phyloP scores from a whole-genome alignment of 164 flowering plant species.

The Taxillus chinensis region DNA sequence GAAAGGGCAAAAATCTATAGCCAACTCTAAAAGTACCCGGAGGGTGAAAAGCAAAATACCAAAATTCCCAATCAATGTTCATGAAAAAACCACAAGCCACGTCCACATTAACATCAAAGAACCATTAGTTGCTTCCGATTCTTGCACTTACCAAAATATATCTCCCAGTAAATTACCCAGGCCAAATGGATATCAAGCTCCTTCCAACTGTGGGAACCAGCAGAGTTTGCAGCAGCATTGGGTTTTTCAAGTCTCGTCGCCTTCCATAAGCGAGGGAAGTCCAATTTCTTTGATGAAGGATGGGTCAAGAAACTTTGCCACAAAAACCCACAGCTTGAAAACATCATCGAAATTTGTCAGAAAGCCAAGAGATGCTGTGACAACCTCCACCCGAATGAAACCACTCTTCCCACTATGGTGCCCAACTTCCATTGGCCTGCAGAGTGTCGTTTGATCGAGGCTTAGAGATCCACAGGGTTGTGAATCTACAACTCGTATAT shows the following conservation, averaged over 20 bases:
- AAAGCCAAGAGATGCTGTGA: conserved; percentile 87
- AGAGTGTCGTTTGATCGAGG: conserved; percentile 42
- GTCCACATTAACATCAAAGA: too few species aligned
- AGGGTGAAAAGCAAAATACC: not conserved
- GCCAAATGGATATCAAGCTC: not conserved
- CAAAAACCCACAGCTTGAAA: conserved; percentile 85
- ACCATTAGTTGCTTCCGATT: too few species aligned
- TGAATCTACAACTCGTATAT: conserved; percentile 36
- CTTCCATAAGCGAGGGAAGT: conserved; percentile 43
- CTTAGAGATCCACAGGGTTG: conserved; percentile 31
- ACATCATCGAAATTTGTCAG: conserved; percentile 82
- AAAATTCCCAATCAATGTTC: not conserved
- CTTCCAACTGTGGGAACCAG: conserved; percentile 8
- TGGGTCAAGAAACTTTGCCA: conserved; percentile 62
- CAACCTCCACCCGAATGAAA: conserved; percentile 60
- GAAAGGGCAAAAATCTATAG: not conserved
- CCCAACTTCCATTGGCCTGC: conserved; percentile 50
- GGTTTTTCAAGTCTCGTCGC: conserved; percentile 26
- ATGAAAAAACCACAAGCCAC: not conserved
- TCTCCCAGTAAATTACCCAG: too few species aligned
- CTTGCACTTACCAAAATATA: too few species aligned
- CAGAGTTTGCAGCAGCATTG: not conserved
- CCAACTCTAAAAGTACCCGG: not conserved
- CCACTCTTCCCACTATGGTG: conserved; percentile 36
- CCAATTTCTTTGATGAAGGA: conserved; percentile 31